Evolutionary conservation across 2,329 filamentous ascomycete species (phyloP), one percentile per base, ranked within the genome.

Genomic region (Fusarium compactum): DNA sequence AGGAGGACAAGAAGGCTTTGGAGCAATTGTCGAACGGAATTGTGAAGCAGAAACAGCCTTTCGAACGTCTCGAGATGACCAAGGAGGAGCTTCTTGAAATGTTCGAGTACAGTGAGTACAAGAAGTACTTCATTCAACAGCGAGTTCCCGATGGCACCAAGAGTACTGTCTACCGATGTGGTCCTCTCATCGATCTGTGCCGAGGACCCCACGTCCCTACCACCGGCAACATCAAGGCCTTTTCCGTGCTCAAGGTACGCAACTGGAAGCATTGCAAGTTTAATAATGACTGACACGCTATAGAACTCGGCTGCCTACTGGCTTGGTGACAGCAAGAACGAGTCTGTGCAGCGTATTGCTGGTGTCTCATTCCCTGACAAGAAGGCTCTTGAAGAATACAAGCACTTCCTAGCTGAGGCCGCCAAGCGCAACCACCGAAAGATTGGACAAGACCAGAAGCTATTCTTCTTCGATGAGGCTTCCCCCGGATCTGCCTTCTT

Each of bases 61-160:
- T 98, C 79, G 92, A 98, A 85, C 90, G 96, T 64, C 85, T 98
- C 50, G 92, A 92, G 70, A 88, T 98, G 78, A 92, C 92, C 71
- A 98, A 98, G 83, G 92, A 95, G 58, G 91, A 98, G 73, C 87
- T 98, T 53, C 88, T 96, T 55, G 94, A 97, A 80, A 97, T 98
- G 82, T 98, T 98, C 85, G 89, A 90, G 75, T 97, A 97, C 86
- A 98, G 97, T 87, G 96, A 96, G 80, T 98, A 97, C 86, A 98
- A 99, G 88, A 90, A 97, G 80, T 93, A 98, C 81, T 97, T 98
- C 81, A 98, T 99, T 83, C 91, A 80, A 74, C 80, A 82, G 73
- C 78, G 80, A 47, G 80, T 98, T 66, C 86, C 91, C 41, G 94
- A 97, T 74, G 94, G 94, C 74, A 95, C 94, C 59, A 93, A 88